Evolutionary conservation across 768 basidiomycete species (phyloP), one percentile per base, ranked within the genome.

Genomic region (Phylloporus arenicola): DNA sequence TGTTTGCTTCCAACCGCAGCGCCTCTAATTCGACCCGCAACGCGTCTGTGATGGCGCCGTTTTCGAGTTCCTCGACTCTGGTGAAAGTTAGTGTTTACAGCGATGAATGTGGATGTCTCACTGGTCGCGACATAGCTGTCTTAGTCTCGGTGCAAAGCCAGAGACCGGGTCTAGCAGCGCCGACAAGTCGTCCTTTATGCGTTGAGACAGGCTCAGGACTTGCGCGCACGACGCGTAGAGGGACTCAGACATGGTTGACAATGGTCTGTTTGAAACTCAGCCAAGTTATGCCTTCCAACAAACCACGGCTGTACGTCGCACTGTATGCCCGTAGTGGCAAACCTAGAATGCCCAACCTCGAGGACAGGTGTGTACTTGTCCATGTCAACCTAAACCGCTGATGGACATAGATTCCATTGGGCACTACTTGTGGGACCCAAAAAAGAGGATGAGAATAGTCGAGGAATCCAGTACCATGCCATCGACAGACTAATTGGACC

Each of bases 1-100:
- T 91, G 64, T 86, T 84, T 41, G 81, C 76, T 62, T 93, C 90
- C 64, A 92, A 73, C 10, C 78, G 74, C 47, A 90, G 66, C 1
- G 81, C 70, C 22, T 85, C 83, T 0, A 84, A 56, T 57, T 86
- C 84, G 24, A 80, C 76, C 34, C 61, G 69, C 16, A 75, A 68
- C 22, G 67, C 57, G 22, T 61, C 72, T 43, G 31, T 65, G 62
- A 53, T 73, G 67, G 31, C 58, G 50, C 29, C 62, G 57, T 30
- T 80, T 77, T 64, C 81, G 69, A 35, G 73, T 53, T 85, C 82
- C 48, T 69, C 69, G 27, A 86, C 68, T 56, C 83, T 85, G 45
- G 39, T 25, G 43, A 45, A 57, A 47, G 45, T 52, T 29, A 24
- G 33, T 33, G 34, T 35, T 22, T 37, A n/a, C 34, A 34, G 31